Percentiles rank a stretch among this genome's conserved stretches.
Conservation (phyloP, 495 filamentous ascomycete species). For the Penicillium atrosanguineum region DNA sequence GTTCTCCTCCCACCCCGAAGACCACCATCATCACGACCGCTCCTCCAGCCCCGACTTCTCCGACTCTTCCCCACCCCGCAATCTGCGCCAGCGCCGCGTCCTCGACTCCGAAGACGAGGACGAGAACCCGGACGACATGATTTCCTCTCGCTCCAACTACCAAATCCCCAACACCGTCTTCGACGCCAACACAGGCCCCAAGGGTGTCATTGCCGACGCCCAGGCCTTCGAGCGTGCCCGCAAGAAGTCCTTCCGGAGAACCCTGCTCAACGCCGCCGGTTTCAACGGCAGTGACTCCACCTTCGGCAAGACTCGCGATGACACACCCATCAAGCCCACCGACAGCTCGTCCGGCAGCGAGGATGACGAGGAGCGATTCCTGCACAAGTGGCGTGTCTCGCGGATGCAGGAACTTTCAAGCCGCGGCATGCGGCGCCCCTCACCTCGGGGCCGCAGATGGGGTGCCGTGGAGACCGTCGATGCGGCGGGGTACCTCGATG, state of each 20-base stretch:
- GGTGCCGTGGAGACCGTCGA: slow-evolving; percentile 82
- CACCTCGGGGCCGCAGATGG: slow-evolving; percentile 71
- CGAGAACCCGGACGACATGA: slow-evolving; percentile 38
- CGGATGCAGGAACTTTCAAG: slow-evolving; percentile 75
- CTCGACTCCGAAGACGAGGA: slow-evolving; percentile 54
- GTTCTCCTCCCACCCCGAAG: slow-evolving; percentile 57
- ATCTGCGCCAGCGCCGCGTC: slow-evolving; percentile 34
- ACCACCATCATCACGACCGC: slow-evolving; percentile 33
- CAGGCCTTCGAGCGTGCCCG: slow-evolving; percentile 83
- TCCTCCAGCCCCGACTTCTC: slow-evolving; percentile 45
- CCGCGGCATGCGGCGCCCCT: slow-evolving; percentile 48
- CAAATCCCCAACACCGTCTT: slow-evolving; percentile 60
- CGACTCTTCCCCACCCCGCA: slow-evolving; percentile 53
- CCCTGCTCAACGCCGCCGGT: slow-evolving; percentile 39
- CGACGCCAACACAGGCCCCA: slow-evolving; percentile 90
- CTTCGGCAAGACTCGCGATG: slow-evolving; percentile 42
- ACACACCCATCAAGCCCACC: slow-evolving; percentile 31
- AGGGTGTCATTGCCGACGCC: slow-evolving; percentile 97
- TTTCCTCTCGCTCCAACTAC: slow-evolving; percentile 42
- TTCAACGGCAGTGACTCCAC: slow-evolving; percentile 25
- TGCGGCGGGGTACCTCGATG: slow-evolving; percentile 87
- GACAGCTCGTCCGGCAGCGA: slow-evolving; percentile 37
- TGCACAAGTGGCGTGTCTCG: slow-evolving; percentile 77
- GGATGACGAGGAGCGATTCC: slow-evolving; percentile 77
- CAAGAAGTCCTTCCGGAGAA: slow-evolving; percentile 57